phyloP scores from a whole-genome alignment of 768 basidiomycete genomes.

The Symmetrospora coprosmae region DNA sequence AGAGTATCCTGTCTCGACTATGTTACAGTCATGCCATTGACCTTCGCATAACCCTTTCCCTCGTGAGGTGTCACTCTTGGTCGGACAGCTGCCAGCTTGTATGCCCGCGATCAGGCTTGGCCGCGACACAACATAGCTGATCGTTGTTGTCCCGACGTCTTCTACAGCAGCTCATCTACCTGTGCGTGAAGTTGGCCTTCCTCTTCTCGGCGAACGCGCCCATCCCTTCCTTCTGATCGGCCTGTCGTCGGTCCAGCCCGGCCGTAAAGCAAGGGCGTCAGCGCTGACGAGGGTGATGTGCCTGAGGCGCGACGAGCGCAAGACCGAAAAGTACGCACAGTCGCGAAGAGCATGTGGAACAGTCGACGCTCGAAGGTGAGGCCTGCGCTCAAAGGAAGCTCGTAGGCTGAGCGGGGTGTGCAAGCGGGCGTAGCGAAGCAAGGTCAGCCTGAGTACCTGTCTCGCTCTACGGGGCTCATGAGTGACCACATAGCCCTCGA shows the following conservation, averaged over 20 bases:
- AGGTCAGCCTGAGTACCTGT: neutral
- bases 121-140: too few species aligned
- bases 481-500: too few species aligned
- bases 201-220: conserved; percentile 85
- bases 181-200: conserved; percentile 64
- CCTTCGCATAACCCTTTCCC: too few species aligned
- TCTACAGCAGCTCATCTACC: too few species aligned
- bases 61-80: too few species aligned
- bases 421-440: neutral
- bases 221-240: conserved; percentile 52
- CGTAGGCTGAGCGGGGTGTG: conserved; percentile 48
- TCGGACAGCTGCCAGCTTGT: too few species aligned
- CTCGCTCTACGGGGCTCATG: conserved; percentile 25
- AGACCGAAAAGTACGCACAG: conserved; percentile 39
- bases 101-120: too few species aligned
- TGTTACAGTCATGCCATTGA: too few species aligned
- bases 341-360: conserved; percentile 85
- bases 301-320: neutral
- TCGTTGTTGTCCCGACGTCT: too few species aligned
- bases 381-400: conserved; percentile 66
- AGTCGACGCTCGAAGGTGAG: conserved; percentile 71
- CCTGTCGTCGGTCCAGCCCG: too few species aligned
- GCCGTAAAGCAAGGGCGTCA: neutral
- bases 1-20: too few species aligned
- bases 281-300: neutral